phyloP scores from a whole-genome alignment of 2,329 filamentous ascomycete species.

The Penicillium brevicompactum region DNA sequence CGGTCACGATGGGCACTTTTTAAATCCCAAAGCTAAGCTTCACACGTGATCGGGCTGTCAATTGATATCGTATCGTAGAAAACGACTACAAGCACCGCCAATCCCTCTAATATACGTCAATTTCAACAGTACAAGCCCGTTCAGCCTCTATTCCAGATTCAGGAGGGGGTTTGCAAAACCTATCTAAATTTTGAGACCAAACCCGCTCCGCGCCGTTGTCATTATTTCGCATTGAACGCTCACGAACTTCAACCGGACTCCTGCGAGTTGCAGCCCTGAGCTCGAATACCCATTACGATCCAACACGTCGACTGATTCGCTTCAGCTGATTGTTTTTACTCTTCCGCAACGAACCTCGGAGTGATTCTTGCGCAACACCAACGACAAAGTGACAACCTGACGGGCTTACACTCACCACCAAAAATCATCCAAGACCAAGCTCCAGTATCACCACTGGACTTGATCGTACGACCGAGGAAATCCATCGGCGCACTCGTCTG shows the following conservation, averaged over 20 bases:
- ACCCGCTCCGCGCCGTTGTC: background rate
- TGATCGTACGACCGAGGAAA: background rate
- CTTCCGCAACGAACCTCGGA: background rate
- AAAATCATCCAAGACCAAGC: background rate
- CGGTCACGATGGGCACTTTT: background rate
- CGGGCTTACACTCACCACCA: background rate
- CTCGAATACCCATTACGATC: background rate
- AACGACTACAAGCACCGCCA: conserved; percentile 3
- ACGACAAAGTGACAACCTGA: background rate
- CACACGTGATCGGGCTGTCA: conserved; percentile 12
- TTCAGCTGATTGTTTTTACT: background rate
- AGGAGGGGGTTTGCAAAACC: background rate
- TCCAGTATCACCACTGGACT: background rate
- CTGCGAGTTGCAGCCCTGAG: background rate
- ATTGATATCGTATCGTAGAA: conserved; percentile 3
- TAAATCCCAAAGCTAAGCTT: conserved; percentile 3
- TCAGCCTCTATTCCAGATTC: background rate
- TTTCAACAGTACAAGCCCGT: background rate
- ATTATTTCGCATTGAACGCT: background rate
- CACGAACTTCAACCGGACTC: background rate
- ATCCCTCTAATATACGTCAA: background rate
- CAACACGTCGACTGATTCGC: background rate
- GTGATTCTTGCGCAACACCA: conserved; percentile 2
- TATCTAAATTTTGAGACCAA: background rate
- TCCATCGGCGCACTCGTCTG: background rate